A percentile compares a stretch with the other conserved stretches of the same genome.
These are phyloP conservation scores for Torulaspora maleeae DNA, from an alignment of 805 yeast genomes.

Conservation along the genomic window DNA sequence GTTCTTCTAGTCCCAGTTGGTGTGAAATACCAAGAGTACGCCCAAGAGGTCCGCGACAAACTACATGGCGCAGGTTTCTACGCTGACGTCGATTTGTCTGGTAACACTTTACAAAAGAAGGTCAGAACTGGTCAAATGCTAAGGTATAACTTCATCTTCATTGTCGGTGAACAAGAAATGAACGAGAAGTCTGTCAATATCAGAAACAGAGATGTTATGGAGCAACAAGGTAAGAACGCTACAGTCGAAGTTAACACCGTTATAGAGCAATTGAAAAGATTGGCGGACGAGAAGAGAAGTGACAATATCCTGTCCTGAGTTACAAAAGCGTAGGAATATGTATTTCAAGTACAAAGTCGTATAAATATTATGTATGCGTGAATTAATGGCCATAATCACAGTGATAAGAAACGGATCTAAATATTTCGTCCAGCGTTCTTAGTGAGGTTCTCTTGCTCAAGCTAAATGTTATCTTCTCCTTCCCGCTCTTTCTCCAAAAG, in stretches of 20 bases:
- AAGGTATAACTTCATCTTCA: conserved; percentile 92
- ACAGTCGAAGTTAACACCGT: conserved; percentile 71
- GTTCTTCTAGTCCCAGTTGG: conserved; percentile 95
- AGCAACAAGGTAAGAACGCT: conserved; percentile 88
- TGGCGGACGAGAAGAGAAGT: conserved; percentile 69
- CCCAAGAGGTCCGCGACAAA: conserved; percentile 67
- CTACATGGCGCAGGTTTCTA: conserved; percentile 73
- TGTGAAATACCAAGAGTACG: conserved; percentile 86
- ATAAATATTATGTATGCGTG: conserved; percentile 6
- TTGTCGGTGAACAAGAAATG: conserved; percentile 95
- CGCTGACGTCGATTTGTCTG: conserved; percentile 89
- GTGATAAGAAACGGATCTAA: neutral
- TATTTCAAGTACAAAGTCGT: neutral
- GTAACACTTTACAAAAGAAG: conserved; percentile 97
- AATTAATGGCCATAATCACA: neutral
- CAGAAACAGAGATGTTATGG: conserved; percentile 92
- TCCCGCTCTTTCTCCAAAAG: conserved; percentile 18
- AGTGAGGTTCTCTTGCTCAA: neutral
- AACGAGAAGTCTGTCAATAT: conserved; percentile 76
- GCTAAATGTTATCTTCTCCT: conserved; percentile 7
- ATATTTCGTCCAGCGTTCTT: neutral
- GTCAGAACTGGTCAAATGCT: conserved; percentile 93
- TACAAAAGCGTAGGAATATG: neutral
- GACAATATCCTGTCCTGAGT: conserved; percentile 49
- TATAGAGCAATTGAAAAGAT: conserved; percentile 56